phyloP scores from a whole-genome alignment of 1,284 basidiomycete species.

The Limonomyces culmigenus region DNA sequence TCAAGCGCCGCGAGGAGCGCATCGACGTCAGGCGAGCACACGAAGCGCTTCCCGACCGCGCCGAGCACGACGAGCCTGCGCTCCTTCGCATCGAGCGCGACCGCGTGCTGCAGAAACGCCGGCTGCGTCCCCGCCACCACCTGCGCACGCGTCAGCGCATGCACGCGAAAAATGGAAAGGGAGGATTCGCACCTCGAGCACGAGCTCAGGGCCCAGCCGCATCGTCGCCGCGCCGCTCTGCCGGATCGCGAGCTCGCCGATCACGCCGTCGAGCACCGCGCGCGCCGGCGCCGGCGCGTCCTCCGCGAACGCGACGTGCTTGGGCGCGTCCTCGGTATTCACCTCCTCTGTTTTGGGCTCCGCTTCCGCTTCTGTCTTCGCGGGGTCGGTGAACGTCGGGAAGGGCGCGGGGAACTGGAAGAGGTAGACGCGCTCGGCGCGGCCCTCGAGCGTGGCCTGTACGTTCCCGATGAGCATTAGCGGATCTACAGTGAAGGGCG shows the following conservation, averaged over 20 bases:
- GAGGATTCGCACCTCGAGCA: constrained; percentile 61
- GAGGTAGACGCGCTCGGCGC: constrained; percentile 70
- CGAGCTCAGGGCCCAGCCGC: constrained; percentile 60
- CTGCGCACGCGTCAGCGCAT: constrained; percentile 20
- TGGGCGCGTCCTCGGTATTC: constrained; percentile 15
- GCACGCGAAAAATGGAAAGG: constrained; percentile 3
- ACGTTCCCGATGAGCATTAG: too few relatives aligned
- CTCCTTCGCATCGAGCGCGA: constrained; percentile 46
- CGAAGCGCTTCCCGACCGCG: constrained; percentile 73
- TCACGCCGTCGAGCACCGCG: constrained; percentile 48
- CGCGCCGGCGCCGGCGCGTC: constrained; percentile 30
- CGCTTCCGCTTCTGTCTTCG: neutral
- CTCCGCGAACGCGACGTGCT: constrained; percentile 43
- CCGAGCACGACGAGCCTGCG: constrained; percentile 62
- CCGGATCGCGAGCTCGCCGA: constrained; percentile 73
- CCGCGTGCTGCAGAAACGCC: constrained; percentile 81
- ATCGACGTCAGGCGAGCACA: constrained; percentile 77
- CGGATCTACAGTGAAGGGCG: too few relatives aligned
- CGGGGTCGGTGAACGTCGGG: constrained; percentile 40
- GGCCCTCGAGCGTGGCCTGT: too few relatives aligned
- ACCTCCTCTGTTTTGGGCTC: neutral
- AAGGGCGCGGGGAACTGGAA: constrained; percentile 91
- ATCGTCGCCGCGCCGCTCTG: constrained; percentile 79
- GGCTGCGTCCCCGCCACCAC: constrained; percentile 73
- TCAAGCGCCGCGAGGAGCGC: constrained; percentile 59